Evolutionary conservation across 805 yeast genomes (phyloP).

Genomic region (Starmerella roubikii): DNA sequence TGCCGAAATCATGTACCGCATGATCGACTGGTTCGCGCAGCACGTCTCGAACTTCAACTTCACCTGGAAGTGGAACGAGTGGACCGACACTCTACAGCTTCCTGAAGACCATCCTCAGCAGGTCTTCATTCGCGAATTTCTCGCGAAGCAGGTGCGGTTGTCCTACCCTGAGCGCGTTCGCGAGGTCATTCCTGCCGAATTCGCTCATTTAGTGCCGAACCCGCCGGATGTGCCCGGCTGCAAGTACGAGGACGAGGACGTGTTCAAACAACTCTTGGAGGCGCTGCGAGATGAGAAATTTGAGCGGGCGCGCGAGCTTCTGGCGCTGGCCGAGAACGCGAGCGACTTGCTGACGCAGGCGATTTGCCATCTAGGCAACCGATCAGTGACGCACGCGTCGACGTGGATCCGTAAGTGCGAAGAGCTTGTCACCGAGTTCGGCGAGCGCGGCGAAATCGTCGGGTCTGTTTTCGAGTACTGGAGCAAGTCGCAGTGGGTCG

Average conservation of each 20-base stretch:
- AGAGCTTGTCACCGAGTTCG: conserved; percentile 25
- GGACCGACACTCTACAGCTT: conserved; percentile 42
- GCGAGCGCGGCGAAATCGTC: conserved; percentile 30
- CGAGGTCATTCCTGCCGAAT: conserved; percentile 48
- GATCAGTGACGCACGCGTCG: conserved; percentile 70
- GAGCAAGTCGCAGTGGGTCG: conserved; percentile 53
- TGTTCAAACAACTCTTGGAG: conserved; percentile 21
- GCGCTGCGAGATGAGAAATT: conserved; percentile 24
- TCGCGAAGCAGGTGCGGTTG: conserved; percentile 70
- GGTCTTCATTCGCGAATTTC: conserved; percentile 60
- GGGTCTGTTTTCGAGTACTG: conserved; percentile 49
- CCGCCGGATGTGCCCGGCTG: conserved; percentile 28
- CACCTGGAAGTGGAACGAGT: conserved; percentile 97
- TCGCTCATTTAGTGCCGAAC: conserved; percentile 34
- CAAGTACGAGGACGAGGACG: conserved; percentile 29
- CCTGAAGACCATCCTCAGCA: conserved; percentile 55
- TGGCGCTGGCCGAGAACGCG: background rate
- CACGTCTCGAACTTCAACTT: conserved; percentile 89
- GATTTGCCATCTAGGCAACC: conserved; percentile 68
- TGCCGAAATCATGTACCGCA: conserved; percentile 58
- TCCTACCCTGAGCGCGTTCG: conserved; percentile 61
- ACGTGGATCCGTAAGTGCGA: conserved; percentile 36
- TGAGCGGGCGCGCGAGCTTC: background rate
- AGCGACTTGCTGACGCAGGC: conserved; percentile 51
- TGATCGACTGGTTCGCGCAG: conserved; percentile 80